Base-by-base conservation (phyloP, 768 basidiomycete species). In the Suillus discolor region DNA sequence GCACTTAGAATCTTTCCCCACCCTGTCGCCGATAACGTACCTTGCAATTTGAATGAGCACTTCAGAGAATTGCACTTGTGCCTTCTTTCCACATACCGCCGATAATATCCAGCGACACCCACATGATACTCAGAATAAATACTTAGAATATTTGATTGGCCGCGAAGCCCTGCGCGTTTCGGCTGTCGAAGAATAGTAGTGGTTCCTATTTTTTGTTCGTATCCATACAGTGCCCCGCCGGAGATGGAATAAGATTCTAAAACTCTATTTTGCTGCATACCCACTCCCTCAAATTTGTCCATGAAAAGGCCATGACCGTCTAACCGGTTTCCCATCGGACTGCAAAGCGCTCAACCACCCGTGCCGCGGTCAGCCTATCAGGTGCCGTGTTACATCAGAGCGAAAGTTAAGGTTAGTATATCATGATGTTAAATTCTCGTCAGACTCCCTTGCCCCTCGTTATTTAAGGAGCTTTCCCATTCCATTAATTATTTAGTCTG, bases 381-480 rank as follows among this genome's bases (percentile, higher is more conserved):
- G 73, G 62, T 69, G 65, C 69, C 76, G 78, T 75, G 20, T 75
- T 75, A 61, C 76, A 75, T 76, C 75, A 78, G 73, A n/a, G 57
- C 53, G 57, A 62, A 69, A 51, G 61, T 70, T 76, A 77, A 74
- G 72, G 72, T 75, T 73, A 72, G 66, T 51, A 73, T 73, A 55
- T 64, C 65, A 54, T 61, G 54, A 66, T 65, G 36, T 54, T 31
- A 31, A 31, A 31, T 31, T 67, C 54, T 36, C 70, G 62, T 74
- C 55, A 65, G 74, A 67, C 63, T 49, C 38, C 64, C 66, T 61
- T 53, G 53, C 57, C 62, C 62, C 62, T 61, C 66, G 61, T 71
- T 73, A 77, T 77, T 76, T 77, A 76, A 76, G 73, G 71, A 67
- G 67, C 41, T 60, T 60, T 60, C 59, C 59, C 41, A 60, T 42